Conservation (phyloP, 148 eudicot genomes). For the Cornus controversa region DNA sequence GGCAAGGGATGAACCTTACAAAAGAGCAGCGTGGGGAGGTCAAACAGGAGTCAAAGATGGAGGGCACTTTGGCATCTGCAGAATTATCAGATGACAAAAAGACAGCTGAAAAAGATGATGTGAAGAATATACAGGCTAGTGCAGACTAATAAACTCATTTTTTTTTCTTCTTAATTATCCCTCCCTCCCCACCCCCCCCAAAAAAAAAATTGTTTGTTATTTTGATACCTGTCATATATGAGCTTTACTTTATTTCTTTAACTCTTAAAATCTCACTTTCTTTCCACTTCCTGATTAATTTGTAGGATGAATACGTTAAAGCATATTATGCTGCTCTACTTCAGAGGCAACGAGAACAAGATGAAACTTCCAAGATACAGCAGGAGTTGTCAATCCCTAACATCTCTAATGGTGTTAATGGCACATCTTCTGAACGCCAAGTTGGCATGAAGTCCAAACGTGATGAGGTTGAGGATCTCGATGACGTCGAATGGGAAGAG, state of each 20-base stretch:
- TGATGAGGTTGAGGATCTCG: constrained; percentile 50
- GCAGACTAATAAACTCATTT: background rate
- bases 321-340: constrained; percentile 90
- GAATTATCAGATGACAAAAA: constrained; percentile 70
- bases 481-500: constrained; percentile 80
- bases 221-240: background rate
- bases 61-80: constrained; percentile 46
- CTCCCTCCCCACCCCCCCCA: too few relatives aligned
- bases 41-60: constrained; percentile 61
- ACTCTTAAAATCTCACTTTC: constrained; percentile 1
- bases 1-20: constrained; percentile 84
- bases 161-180: too few relatives aligned
- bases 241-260: background rate
- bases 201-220: too few relatives aligned
- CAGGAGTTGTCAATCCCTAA: constrained; percentile 33
- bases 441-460: constrained; percentile 71
- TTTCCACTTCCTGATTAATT: background rate
- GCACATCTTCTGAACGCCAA: constrained; percentile 49
- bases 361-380: constrained; percentile 50
- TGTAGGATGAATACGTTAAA: constrained; percentile 76
- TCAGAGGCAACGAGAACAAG: constrained; percentile 62
- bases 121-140: constrained; percentile 55
- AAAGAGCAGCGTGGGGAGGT: constrained; percentile 89
- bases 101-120: constrained; percentile 41
- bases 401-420: constrained; percentile 24